phyloP scores from a whole-genome alignment of 306 rosid genomes.

The Castanea mollissima region DNA sequence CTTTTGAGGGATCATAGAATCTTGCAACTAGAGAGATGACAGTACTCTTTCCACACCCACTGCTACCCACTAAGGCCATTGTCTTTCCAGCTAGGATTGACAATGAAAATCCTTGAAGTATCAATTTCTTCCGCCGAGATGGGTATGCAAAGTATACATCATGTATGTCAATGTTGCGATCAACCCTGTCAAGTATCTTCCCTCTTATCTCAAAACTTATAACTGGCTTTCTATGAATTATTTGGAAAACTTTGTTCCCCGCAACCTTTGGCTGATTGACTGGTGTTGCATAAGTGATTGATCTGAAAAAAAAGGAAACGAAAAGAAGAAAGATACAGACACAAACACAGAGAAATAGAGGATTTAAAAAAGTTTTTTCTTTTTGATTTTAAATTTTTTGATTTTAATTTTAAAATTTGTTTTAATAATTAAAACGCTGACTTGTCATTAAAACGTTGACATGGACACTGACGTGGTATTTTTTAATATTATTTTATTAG shows the following conservation, averaged over 20 bases:
- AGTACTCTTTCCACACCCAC: slow-evolving; percentile 99
- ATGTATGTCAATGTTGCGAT: slow-evolving; percentile 53
- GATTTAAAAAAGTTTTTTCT: too few species aligned
- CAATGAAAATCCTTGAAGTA: slow-evolving; percentile 67
- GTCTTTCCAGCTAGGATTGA: slow-evolving; percentile 79
- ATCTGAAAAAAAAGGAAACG: slow-evolving; percentile 30
- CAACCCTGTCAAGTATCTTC: slow-evolving; percentile 31
- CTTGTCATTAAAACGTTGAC: too few species aligned
- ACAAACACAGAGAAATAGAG: too few species aligned
- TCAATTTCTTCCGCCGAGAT: slow-evolving; percentile 60
- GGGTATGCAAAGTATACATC: slow-evolving; percentile 72
- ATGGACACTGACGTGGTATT: too few species aligned
- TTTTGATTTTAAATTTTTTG: too few species aligned
- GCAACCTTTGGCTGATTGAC: slow-evolving; percentile 94
- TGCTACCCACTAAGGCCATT: slow-evolving; percentile 77
- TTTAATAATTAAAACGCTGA: too few species aligned
- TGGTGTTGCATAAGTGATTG: slow-evolving; percentile 85
- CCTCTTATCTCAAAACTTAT: slow-evolving; percentile 50
- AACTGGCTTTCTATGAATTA: slow-evolving; percentile 64
- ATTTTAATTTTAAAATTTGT: too few species aligned
- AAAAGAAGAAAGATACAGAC: too few species aligned
- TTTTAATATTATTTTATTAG: too few species aligned
- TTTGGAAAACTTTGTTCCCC: slow-evolving; percentile 77
- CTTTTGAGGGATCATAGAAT: slow-evolving; percentile 73
- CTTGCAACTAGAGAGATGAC: slow-evolving; percentile 67